Base-by-base conservation (phyloP, 441 rosid genomes). In the Daphne laureola region DNA sequence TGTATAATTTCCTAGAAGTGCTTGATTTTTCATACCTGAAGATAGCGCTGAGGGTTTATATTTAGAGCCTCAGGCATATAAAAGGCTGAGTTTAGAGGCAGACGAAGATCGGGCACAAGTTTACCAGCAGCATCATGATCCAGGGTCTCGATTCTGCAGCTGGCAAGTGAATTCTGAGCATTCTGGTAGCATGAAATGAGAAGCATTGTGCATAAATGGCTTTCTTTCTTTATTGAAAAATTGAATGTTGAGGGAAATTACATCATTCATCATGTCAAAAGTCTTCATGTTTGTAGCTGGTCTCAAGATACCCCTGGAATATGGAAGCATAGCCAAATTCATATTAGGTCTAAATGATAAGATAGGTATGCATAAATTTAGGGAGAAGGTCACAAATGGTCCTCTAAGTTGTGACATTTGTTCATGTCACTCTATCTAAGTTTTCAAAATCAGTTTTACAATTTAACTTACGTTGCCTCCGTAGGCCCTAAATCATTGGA, bases 31-130 rank as follows among this genome's bases (percentile, higher is more conserved):
- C 53, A 40, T 42, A 88, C 98, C 93, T 71, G 87, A 53, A 91
- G 93, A 78, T 91, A 91, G 23, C 58, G 75, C 58, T 54, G 64
- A 58, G 98, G 86, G 76, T 78, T 76, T 43, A 92, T 76, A 70
- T 83, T 92, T 69, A 88, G 75, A 62, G 96, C 96, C 53, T 78
- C 74, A 38, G 98, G 96, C 81, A 86, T 73, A 69, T 84, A 84
- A 66, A 88, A 92, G 61, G 90, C 88, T 12, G 65, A 63, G 73
- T 73, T 63, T 53, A 77, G 74, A 66, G 98, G 96, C 14, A 83
- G 46, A 54, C 58, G 45, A 27, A 89, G 49, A 64, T 72, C 63
- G 8, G 98, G 96, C 46, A 86, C 73, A 61, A 86, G 87, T 50
- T 62, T 66, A 62, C 63, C 74, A 23, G 96, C 81, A 67, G 64